A percentile compares a stretch with the other conserved stretches of the same genome.
Conservation (phyloP, 768 basidiomycete species). For the Serendipita indica region DNA sequence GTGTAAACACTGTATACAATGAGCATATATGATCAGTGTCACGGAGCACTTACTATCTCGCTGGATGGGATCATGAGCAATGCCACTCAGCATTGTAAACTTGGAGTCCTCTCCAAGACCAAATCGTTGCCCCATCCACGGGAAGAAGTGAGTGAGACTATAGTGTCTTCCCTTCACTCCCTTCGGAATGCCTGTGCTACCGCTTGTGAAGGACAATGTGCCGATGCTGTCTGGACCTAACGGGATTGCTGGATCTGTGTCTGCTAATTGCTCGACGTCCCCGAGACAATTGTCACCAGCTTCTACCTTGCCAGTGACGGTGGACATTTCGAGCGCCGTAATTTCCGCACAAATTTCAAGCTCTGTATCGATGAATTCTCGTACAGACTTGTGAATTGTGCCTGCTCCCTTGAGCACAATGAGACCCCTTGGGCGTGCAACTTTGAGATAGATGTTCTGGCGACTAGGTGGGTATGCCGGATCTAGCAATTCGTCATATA, state of each 20-base stretch:
- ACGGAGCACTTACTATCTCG: constrained; percentile 67
- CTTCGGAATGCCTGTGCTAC: constrained; percentile 95
- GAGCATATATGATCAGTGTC: neutral
- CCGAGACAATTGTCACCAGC: constrained; percentile 29
- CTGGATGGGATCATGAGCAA: constrained; percentile 98
- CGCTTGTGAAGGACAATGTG: constrained; percentile 91
- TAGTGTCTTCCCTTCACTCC: constrained; percentile 94
- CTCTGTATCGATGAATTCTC: constrained; percentile 63
- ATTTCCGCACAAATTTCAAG: constrained; percentile 82
- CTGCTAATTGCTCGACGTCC: constrained; percentile 31
- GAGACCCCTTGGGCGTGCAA: constrained; percentile 82
- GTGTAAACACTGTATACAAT: constrained; percentile 72
- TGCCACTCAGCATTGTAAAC: constrained; percentile 98
- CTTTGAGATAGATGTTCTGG: constrained; percentile 84
- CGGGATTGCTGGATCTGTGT: constrained; percentile 61
- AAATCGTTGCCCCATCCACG: constrained; percentile 93
- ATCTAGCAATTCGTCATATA: constrained; percentile 34
- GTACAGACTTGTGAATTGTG: constrained; percentile 58
- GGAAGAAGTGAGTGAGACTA: constrained; percentile 96
- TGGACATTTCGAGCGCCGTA: constrained; percentile 71
- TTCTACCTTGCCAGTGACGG: constrained; percentile 51
- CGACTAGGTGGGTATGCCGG: constrained; percentile 91
- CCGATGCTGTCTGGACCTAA: constrained; percentile 94
- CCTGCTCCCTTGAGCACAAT: constrained; percentile 87
- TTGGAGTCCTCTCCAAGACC: constrained; percentile 55